Conservation (phyloP, 2,329 filamentous ascomycete genomes). For the Sporothrix dimorphospora region DNA sequence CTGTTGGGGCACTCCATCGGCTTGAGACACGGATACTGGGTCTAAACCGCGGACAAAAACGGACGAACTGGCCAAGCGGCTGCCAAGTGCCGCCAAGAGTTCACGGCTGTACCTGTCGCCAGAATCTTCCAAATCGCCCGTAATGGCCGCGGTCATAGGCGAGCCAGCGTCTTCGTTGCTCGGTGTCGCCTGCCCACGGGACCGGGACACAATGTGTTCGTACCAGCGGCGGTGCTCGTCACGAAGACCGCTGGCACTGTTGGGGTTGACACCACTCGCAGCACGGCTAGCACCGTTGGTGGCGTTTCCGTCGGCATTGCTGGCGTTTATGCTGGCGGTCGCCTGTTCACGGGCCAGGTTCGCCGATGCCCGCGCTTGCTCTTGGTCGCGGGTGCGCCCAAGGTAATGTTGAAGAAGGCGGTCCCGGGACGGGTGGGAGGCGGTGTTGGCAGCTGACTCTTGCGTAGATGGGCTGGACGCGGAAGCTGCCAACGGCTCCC, state of each 20-base stretch:
- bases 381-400: background rate
- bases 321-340: background rate
- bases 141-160: background rate
- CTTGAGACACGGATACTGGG: background rate
- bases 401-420: slow-evolving; percentile 13
- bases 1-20: background rate
- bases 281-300: background rate
- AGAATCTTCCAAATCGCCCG: background rate
- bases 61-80: background rate
- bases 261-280: background rate
- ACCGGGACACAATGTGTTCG: background rate
- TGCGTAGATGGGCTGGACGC: background rate
- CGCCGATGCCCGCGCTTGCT: background rate
- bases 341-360: background rate
- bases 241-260: background rate
- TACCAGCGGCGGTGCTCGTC: slow-evolving; percentile 16
- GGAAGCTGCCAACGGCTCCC: background rate
- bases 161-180: background rate
- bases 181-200: background rate
- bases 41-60: background rate
- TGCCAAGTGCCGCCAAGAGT: background rate
- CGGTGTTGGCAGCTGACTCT: background rate
- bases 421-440: background rate
- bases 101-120: background rate
- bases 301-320: background rate